phyloP scores from a whole-genome alignment of 2,329 filamentous ascomycete genomes.

The Escovopsis sp. region DNA sequence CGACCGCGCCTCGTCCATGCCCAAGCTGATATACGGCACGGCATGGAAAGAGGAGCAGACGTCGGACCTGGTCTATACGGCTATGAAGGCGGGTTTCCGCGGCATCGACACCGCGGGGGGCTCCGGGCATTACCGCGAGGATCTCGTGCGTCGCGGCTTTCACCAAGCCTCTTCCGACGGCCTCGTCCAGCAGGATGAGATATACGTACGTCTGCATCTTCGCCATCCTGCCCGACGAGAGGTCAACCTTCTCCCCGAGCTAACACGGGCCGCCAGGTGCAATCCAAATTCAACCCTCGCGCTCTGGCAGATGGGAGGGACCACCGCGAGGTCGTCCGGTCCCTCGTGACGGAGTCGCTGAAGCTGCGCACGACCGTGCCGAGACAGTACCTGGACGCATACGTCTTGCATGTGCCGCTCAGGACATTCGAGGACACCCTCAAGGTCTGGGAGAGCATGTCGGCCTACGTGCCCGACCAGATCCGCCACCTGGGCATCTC shows the following conservation, averaged over 20 bases:
- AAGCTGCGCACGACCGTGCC: conserved; percentile 37
- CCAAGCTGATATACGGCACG: conserved; percentile 57
- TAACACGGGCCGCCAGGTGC: conserved; percentile 33
- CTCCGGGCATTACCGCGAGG: conserved; percentile 64
- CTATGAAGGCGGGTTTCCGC: conserved; percentile 54
- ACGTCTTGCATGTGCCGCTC: conserved; percentile 56
- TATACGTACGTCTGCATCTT: conserved; percentile 39
- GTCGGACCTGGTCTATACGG: conserved; percentile 50
- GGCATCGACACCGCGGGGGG: conserved; percentile 67
- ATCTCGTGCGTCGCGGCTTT: conserved; percentile 53
- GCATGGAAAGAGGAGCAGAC: conserved; percentile 72
- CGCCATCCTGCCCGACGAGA: too few species aligned
- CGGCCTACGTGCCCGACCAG: conserved; percentile 47
- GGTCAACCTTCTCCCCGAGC: not conserved
- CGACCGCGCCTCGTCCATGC: conserved; percentile 23
- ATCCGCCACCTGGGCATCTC: conserved; percentile 62
- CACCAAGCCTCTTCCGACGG: conserved; percentile 44
- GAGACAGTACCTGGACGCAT: conserved; percentile 47
- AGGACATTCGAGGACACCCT: conserved; percentile 32
- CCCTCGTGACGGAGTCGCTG: conserved; percentile 44
- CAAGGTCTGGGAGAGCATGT: conserved; percentile 50
- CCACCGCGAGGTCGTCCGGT: conserved; percentile 6
- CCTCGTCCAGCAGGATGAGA: conserved; percentile 36
- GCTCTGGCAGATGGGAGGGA: conserved; percentile 14
- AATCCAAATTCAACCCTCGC: conserved; percentile 69